phyloP scores from a whole-genome alignment of 345 rosid species.

The Brassica nigra region DNA sequence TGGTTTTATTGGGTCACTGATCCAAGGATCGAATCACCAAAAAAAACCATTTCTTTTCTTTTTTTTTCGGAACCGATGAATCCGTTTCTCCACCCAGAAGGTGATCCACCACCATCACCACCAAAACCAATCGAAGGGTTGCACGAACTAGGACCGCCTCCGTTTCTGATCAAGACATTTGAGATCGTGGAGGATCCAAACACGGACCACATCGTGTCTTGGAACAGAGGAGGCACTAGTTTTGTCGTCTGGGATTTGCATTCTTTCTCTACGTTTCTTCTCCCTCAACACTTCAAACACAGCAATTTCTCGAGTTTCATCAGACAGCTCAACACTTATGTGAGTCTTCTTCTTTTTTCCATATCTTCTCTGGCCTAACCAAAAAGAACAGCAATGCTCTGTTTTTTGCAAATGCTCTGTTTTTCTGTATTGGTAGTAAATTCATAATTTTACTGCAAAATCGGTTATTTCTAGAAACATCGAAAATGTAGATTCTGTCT shows the following conservation, averaged over 20 bases:
- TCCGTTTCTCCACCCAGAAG: not conserved
- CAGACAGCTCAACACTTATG: constrained; percentile 62
- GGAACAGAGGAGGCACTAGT: constrained; percentile 68
- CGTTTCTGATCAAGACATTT: constrained; percentile 80
- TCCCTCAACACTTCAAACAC: constrained; percentile 58
- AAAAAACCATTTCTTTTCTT: not conserved
- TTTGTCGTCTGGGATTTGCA: constrained; percentile 56
- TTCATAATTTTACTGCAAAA: not conserved
- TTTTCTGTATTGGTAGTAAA: not conserved
- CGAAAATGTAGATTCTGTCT: constrained; percentile 18
- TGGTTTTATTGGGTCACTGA: not conserved
- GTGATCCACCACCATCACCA: not conserved
- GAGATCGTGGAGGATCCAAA: constrained; percentile 81
- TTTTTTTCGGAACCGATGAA: constrained; percentile 14
- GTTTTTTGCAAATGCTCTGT: constrained; percentile 1
- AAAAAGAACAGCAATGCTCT: constrained; percentile 1
- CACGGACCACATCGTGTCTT: constrained; percentile 69
- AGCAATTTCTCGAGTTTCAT: constrained; percentile 61
- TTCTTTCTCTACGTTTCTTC: constrained; percentile 48
- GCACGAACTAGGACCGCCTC: constrained; percentile 80
- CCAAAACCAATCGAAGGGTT: constrained; percentile 69
- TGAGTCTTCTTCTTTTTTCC: constrained; percentile 32
- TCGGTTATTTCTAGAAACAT: constrained; percentile 27
- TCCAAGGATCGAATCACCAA: not conserved
- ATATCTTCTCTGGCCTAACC: not conserved